phyloP scores from a whole-genome alignment of 139 green algal species.

The Pycnococcus provasolii region DNA sequence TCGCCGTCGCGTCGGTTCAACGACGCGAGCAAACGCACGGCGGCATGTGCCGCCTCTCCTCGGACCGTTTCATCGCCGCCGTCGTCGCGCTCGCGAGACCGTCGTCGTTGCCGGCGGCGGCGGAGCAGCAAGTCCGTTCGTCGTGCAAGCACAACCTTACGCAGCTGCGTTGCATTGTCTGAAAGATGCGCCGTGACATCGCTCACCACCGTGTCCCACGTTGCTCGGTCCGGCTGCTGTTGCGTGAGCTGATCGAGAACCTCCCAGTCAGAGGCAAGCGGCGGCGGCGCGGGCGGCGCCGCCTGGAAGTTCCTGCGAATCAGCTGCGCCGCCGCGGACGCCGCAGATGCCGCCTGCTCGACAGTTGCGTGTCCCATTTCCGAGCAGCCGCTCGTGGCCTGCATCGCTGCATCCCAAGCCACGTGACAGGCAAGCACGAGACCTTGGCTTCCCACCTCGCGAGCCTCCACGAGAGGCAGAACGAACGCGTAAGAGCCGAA shows the following conservation, averaged over 20 bases:
- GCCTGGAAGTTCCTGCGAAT: not conserved
- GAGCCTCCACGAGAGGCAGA: not conserved
- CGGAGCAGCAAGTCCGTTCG: slow-evolving; percentile 4
- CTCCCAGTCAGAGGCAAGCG: not conserved
- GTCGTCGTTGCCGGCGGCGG: not conserved
- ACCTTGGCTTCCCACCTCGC: not conserved
- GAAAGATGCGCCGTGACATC: not conserved
- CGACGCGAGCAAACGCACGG: not conserved
- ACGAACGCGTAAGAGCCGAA: slow-evolving; percentile 25
- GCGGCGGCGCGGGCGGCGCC: not conserved
- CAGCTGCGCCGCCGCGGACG: not conserved
- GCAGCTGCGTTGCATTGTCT: not conserved
- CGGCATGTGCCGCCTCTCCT: not conserved
- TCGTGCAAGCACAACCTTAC: slow-evolving; percentile 27
- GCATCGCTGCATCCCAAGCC: slow-evolving; percentile 7
- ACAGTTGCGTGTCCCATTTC: not conserved
- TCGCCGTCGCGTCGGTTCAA: not conserved
- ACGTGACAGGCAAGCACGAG: slow-evolving; percentile 10
- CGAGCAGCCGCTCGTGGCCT: slow-evolving; percentile 7
- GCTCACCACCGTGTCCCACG: not conserved
- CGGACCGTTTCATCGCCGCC: not conserved
- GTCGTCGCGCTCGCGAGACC: not conserved
- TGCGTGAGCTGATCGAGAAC: not conserved
- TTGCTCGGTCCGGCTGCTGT: not conserved
- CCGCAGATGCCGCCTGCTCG: not conserved